Percentiles rank a stretch among this genome's conserved stretches.
Evolutionary conservation across 306 rosid species (phyloP).

Genomic region (Herpetospermum pedunculosum): DNA sequence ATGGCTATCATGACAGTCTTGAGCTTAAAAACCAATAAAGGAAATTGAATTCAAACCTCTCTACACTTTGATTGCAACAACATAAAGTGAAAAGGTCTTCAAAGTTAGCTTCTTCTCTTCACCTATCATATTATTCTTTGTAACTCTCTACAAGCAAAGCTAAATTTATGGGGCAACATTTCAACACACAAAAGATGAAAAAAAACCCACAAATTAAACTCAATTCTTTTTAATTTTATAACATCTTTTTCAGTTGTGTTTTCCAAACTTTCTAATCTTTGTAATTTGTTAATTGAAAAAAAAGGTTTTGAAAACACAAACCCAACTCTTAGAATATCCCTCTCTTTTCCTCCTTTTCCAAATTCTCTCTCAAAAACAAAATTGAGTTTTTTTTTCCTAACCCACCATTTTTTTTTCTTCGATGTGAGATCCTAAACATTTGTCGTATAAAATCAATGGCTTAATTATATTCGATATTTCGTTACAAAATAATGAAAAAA

Average conservation of each 20-base stretch:
- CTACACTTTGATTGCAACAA: slow-evolving; percentile 38
- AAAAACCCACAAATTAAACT: too few species aligned
- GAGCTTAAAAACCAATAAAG: slow-evolving; percentile 26
- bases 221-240: background rate
- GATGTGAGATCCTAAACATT: too few species aligned
- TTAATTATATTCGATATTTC: background rate
- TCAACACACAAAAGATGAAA: slow-evolving; percentile 48
- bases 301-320: background rate
- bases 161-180: slow-evolving; percentile 35
- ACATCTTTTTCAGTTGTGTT: background rate
- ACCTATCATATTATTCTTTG: slow-evolving; percentile 60
- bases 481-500: background rate
- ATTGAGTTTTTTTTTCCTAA: background rate
- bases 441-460: background rate
- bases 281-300: background rate
- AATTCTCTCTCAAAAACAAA: background rate
- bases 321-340: background rate
- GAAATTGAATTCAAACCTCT: slow-evolving; percentile 28
- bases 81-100: slow-evolving; percentile 43
- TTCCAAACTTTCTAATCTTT: background rate
- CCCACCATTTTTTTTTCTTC: too few species aligned
- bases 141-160: slow-evolving; percentile 85
- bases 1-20: slow-evolving; percentile 49
- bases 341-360: background rate
- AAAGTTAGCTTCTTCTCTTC: slow-evolving; percentile 1